Evolutionary conservation across 2,329 filamentous ascomycete species (phyloP).

Genomic region (Exophiala xenobiotica): DNA sequence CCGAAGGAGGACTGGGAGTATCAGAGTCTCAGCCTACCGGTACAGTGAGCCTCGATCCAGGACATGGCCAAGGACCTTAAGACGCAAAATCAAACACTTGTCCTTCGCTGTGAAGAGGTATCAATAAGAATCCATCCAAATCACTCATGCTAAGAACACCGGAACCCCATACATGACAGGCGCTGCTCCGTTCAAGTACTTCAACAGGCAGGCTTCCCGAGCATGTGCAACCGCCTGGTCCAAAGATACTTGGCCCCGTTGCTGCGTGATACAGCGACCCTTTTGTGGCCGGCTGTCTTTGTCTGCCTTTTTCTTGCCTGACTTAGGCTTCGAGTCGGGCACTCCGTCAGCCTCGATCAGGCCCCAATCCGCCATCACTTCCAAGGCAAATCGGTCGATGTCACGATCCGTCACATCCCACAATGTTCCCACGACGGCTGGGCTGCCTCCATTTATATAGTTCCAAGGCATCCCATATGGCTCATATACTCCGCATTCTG

Average conservation of each 20-base stretch:
- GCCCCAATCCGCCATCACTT: slow-evolving; percentile 83
- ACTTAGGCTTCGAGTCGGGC: slow-evolving; percentile 26
- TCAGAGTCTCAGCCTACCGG: too few species aligned
- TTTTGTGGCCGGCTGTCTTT: slow-evolving; percentile 34
- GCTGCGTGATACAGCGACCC: slow-evolving; percentile 37
- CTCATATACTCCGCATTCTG: slow-evolving; percentile 82
- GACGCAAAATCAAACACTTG: too few species aligned
- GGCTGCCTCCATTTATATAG: slow-evolving; percentile 84
- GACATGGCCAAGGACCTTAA: too few species aligned
- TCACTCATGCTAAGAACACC: slow-evolving; percentile 64
- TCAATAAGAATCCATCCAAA: too few species aligned
- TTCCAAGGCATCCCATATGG: slow-evolving; percentile 86
- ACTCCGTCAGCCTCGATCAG: slow-evolving; percentile 53
- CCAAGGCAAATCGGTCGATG: slow-evolving; percentile 86
- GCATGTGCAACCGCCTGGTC: slow-evolving; percentile 79
- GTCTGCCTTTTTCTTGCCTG: slow-evolving; percentile 34
- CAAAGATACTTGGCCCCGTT: slow-evolving; percentile 53
- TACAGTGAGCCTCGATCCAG: too few species aligned
- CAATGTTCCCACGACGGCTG: slow-evolving; percentile 84
- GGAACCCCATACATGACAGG: slow-evolving; percentile 95
- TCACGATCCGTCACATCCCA: slow-evolving; percentile 99
- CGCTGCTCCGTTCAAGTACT: slow-evolving; percentile 89
- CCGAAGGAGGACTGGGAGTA: too few species aligned
- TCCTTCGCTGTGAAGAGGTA: too few species aligned
- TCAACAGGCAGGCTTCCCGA: slow-evolving; percentile 76